Percentiles rank a stretch among this genome's conserved stretches.
phyloP scores from a whole-genome alignment of 331 rosid species.

The Quercus lobata region DNA sequence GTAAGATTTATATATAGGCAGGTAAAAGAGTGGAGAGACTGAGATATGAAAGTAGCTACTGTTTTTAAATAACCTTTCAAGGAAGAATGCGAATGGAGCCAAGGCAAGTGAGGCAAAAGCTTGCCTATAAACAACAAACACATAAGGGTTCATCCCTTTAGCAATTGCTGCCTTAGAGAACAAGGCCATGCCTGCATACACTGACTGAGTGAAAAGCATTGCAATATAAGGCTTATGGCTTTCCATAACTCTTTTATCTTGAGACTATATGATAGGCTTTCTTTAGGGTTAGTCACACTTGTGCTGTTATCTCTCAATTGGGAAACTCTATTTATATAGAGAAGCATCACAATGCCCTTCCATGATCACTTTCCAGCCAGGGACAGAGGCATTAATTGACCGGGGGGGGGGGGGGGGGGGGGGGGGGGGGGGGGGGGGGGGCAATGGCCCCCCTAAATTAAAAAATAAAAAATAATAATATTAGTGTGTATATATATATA shows the following conservation, averaged over 20 bases:
- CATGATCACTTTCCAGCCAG: background rate
- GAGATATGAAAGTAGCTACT: background rate
- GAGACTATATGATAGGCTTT: background rate
- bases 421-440: no score
- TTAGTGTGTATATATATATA: no score
- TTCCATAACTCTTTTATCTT: constrained; percentile 16
- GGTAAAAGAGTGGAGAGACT: background rate
- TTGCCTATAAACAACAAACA: constrained; percentile 90
- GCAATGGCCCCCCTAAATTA: no score
- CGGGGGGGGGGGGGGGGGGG: no score
- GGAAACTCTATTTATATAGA: constrained; percentile 26
- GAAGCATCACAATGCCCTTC: background rate
- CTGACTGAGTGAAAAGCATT: constrained; percentile 64
- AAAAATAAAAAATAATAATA: no score
- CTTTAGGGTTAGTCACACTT: background rate
- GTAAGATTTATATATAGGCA: background rate
- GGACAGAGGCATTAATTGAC: no score
- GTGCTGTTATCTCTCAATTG: background rate
- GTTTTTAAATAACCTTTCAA: constrained; percentile 54
- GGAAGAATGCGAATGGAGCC: constrained; percentile 70
- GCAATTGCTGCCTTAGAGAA: constrained; percentile 84
- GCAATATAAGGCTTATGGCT: constrained; percentile 65
- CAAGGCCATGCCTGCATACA: constrained; percentile 91
- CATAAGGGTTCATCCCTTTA: constrained; percentile 81
- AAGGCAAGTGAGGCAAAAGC: constrained; percentile 71